Evolutionary conservation across 306 rosid genomes (phyloP), one percentile per base, ranked within the genome.

Genomic region (Vigna trinervia): DNA sequence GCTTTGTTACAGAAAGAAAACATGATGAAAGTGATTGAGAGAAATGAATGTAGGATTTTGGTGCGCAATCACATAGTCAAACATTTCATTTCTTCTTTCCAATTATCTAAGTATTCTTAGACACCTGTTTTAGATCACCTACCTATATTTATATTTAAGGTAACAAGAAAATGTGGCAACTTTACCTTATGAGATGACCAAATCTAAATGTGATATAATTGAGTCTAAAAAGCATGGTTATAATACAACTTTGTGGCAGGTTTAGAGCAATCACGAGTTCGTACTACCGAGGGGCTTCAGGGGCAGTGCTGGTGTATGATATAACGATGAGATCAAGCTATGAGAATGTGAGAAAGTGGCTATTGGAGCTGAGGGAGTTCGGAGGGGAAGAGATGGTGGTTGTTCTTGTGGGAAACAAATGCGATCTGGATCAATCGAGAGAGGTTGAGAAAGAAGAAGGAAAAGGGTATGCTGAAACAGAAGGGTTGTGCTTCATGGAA

Each of bases 231-330:
- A 53, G 5, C 12, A 53, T 17, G 26, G 26, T 26, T 46, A 39
- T 26, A 23, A 58, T 67, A 30, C 5, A 30, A 30, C 34, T 39
- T 22, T 32, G 78, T 69, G 43, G 64, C 86, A 95, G 98, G 81
- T 95, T 92, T 58, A 90, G 97, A 70, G 99, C 99, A 3, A 95
- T 95, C 65, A 95, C 99, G 6, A 92, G 97, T 56, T 92, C 99
- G 8, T 95, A 95, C 54, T 95, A 95, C 76, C 57, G 98, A 14
- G 99, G 99, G 68, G 99, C 99, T 3, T 69, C 87, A 0, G 99
- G 99, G 15, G 96, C 97, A 45, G 36, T 95, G 63, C 81, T 95
- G 23, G 94, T 92, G 3, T 95, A 92, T 41, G 99, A 95, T 86
- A 89, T 95, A 67, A 83, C 91, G 0, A 80, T 91, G 61, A 39